These are phyloP conservation scores for Sarocladium kiliense DNA, from an alignment of 2,329 filamentous ascomycete species.

Conservation along the genomic window DNA sequence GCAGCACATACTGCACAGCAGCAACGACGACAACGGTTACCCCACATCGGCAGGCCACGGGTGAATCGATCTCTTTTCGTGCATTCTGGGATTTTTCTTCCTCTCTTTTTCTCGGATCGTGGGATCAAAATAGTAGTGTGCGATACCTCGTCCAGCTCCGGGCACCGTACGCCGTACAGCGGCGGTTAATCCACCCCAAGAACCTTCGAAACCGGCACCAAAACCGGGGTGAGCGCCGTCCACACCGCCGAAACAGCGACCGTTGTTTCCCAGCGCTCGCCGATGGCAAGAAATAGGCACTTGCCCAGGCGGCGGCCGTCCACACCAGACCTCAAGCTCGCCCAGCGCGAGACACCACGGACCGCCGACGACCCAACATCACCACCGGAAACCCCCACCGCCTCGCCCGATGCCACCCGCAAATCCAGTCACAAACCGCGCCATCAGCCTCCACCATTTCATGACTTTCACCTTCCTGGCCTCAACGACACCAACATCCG, in stretches of 20 bases:
- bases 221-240: conserved; percentile 4
- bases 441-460: conserved; percentile 24
- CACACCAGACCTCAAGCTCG: conserved; percentile 34
- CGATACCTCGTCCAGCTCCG: not conserved
- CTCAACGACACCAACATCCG: conserved; percentile 34
- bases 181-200: not conserved
- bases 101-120: conserved; percentile 1
- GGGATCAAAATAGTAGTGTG: not conserved
- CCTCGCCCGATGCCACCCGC: conserved; percentile 28
- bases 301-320: conserved; percentile 31
- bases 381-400: conserved; percentile 42
- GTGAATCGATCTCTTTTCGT: conserved; percentile 9
- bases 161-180: not conserved
- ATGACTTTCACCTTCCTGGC: conserved; percentile 24
- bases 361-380: conserved; percentile 34
- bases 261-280: not conserved
- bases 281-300: conserved; percentile 27
- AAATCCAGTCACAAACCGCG: conserved; percentile 26
- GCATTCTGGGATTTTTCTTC: not conserved
- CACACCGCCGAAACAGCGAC: not conserved
- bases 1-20: conserved; percentile 11
- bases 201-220: not conserved
- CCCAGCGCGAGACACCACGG: conserved; percentile 10
- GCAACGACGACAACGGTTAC: conserved; percentile 4
- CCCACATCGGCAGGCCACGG: conserved; percentile 9